These are phyloP conservation scores for Hypoxylon sp. DNA, from an alignment of 2,329 filamentous ascomycete genomes.

Conservation along the genomic window DNA sequence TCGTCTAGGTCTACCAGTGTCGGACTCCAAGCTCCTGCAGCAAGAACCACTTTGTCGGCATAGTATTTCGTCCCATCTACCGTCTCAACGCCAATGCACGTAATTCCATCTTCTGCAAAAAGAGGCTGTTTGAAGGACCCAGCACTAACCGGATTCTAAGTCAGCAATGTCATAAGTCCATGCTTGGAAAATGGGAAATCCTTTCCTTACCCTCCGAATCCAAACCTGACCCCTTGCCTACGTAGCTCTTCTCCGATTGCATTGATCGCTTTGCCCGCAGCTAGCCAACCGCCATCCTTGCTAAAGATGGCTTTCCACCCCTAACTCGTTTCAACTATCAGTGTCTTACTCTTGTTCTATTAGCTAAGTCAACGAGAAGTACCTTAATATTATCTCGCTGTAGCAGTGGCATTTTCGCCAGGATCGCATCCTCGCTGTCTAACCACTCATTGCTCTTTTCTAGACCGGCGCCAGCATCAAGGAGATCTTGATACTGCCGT, in stretches of 20 bases:
- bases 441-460: constrained; percentile 61
- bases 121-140: constrained; percentile 62
- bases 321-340: constrained; percentile 38
- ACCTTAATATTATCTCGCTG: constrained; percentile 59
- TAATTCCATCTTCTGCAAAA: constrained; percentile 54
- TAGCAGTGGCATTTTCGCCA: constrained; percentile 59
- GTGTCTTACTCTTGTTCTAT: neutral
- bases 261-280: constrained; percentile 63
- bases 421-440: constrained; percentile 61
- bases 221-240: constrained; percentile 59
- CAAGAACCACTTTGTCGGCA: constrained; percentile 62
- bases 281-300: constrained; percentile 63
- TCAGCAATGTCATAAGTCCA: constrained; percentile 10
- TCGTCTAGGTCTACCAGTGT: constrained; percentile 56
- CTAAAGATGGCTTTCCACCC: constrained; percentile 64
- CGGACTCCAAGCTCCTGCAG: constrained; percentile 59
- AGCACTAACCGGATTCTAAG: constrained; percentile 50
- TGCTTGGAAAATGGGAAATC: neutral
- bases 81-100: constrained; percentile 60
- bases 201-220: constrained; percentile 56
- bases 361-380: neutral
- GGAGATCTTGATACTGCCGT: constrained; percentile 56
- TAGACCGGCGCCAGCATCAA: constrained; percentile 51
- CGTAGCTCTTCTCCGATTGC: constrained; percentile 60
- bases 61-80: constrained; percentile 59